A percentile compares a stretch with the other conserved stretches of the same genome.
These are phyloP conservation scores for Amborella trichopoda DNA, from an alignment of 164 flowering plant species.

Conservation along the genomic window DNA sequence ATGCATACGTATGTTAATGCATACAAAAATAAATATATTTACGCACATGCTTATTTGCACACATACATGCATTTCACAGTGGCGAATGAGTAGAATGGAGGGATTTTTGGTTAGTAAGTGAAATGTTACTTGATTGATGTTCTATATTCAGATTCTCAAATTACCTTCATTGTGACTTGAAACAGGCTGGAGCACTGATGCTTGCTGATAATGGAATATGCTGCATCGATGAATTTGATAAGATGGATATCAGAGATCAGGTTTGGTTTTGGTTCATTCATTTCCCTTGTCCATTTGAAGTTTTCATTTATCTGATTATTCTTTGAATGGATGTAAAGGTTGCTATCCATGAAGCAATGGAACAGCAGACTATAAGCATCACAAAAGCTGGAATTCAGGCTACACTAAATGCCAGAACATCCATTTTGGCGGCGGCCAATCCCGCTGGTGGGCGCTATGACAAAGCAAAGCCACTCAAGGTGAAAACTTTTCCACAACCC, in stretches of 20 bases:
- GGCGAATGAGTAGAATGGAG: too few relatives aligned
- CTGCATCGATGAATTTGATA: slow-evolving; percentile 98
- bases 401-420: slow-evolving; percentile 89
- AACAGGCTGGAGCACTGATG: slow-evolving; percentile 99
- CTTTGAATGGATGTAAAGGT: slow-evolving; percentile 33
- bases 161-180: too few relatives aligned
- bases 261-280: slow-evolving; percentile 19
- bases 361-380: slow-evolving; percentile 95
- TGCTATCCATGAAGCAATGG: slow-evolving; percentile 99
- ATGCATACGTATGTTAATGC: too few relatives aligned
- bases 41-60: too few relatives aligned
- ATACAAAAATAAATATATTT: too few relatives aligned
- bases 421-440: slow-evolving; percentile 94
- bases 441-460: slow-evolving; percentile 97
- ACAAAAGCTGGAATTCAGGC: slow-evolving; percentile 99
- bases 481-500: slow-evolving; percentile 12
- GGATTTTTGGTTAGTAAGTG: too few relatives aligned
- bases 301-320: slow-evolving; percentile 8
- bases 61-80: too few relatives aligned
- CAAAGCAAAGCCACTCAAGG: slow-evolving; percentile 90
- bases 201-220: slow-evolving; percentile 97
- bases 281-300: neutral
- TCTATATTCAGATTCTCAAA: too few relatives aligned
- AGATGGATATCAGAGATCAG: slow-evolving; percentile 96
- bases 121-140: too few relatives aligned